Base-by-base conservation (phyloP, 768 basidiomycete genomes). In the Sarcodon sp. region DNA sequence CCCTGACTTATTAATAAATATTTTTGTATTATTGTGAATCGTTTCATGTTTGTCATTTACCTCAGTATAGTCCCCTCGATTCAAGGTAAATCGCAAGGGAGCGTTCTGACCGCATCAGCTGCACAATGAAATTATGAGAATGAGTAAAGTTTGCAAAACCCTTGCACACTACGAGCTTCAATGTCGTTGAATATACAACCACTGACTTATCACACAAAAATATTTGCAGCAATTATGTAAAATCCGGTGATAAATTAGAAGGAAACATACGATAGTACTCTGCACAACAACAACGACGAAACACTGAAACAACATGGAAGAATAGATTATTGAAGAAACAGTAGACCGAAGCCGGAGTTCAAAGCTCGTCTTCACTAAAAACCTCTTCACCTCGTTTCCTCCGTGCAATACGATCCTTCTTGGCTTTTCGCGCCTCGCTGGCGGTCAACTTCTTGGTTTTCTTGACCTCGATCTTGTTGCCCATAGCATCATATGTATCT, bases 391-490 rank as follows among this genome's bases (percentile, higher is more conserved):
- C 90, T 53, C 78, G 74, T 77, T 93, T 93, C 64, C 79, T 83
- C 66, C 83, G 72, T 55, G 85, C 88, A 66, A 94, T 87, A 49
- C 93, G 87, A 54, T 92, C 92, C 81, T 97, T 97, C 90, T 96
- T 97, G 56, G 72, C 67, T 71, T 97, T 98, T 51, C 94, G 80
- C 46, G 77, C 76, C 63, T 98, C 94, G 31, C 74, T 62, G 27
- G 92, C 70, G 10, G 83, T 82, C 53, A 89, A 56, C 75, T 94
- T 94, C 78, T 89, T 92, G 58, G 63, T 57, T 78, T 94, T 93
- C 69, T 81, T 87, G 56, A 37, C 64, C 53, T 87, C 87, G 54
- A 92, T 69, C 81, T 92, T 93, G 86, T 97, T 97, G 51, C 94
- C 94, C 87, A 99, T 88, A 18, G 96, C 96, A 64, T 99, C 96